Conservation (phyloP, 208 protist species). For the Crithidia brevicula region DNA sequence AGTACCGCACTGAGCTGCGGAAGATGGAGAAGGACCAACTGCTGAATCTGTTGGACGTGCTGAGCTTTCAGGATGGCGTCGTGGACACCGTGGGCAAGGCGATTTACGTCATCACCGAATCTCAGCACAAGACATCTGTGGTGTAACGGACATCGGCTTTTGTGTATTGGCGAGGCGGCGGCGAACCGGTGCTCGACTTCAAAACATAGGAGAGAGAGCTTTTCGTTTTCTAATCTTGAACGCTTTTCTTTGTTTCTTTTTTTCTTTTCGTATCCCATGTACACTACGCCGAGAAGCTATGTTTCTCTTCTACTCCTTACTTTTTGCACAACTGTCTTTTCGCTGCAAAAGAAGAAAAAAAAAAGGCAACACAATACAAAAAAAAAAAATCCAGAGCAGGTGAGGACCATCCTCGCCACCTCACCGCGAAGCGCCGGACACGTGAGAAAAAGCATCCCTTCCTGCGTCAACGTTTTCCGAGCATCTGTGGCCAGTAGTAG, state of each 20-base stretch:
- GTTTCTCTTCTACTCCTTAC: background rate
- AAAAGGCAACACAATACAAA: too few relatives aligned
- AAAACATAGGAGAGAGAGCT: too few relatives aligned
- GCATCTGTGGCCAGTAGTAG: background rate
- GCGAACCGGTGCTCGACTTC: too few relatives aligned
- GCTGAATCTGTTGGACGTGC: conserved; percentile 82
- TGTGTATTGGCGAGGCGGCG: too few relatives aligned
- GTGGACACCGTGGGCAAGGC: conserved; percentile 81
- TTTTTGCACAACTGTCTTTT: background rate
- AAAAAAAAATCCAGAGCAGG: too few relatives aligned
- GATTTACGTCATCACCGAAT: conserved; percentile 68
- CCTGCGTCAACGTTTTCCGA: background rate
- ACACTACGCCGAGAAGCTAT: background rate
- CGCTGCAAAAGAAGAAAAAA: too few relatives aligned
- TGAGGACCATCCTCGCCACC: too few relatives aligned
- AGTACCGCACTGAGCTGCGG: conserved; percentile 71
- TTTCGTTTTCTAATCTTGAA: too few relatives aligned
- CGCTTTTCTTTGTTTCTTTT: background rate
- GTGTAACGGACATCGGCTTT: too few relatives aligned
- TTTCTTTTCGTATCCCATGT: background rate
- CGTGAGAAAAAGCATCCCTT: background rate
- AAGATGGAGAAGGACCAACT: conserved; percentile 76
- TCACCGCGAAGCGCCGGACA: background rate
- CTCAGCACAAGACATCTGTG: conserved; percentile 58
- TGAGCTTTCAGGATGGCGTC: conserved; percentile 80